Conservation (phyloP, 331 rosid genomes). For the Rhamnella rubrinervis region DNA sequence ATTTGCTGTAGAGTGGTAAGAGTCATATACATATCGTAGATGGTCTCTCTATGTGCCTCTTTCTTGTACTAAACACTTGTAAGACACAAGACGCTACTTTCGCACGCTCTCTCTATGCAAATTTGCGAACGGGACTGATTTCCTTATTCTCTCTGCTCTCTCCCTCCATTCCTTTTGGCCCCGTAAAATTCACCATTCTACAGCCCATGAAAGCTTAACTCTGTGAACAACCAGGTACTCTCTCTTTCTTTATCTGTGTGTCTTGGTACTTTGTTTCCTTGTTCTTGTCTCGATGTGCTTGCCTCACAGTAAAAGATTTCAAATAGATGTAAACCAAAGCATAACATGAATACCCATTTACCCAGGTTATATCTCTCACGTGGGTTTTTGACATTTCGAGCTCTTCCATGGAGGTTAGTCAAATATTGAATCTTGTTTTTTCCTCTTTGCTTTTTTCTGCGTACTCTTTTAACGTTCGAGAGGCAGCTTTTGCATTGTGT, state of each 20-base stretch:
- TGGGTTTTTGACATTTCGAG: slow-evolving; percentile 39
- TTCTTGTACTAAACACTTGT: slow-evolving; percentile 18
- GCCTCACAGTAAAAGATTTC: slow-evolving; percentile 24
- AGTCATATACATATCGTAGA: no score
- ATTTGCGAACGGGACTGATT: slow-evolving; percentile 10
- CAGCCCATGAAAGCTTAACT: slow-evolving; percentile 23
- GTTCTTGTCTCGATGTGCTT: slow-evolving; percentile 32
- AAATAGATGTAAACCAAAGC: slow-evolving; percentile 43
- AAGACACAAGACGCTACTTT: slow-evolving; percentile 15
- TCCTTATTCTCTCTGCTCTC: slow-evolving; percentile 17
- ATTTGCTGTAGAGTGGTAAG: no score
- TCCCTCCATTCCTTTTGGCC: slow-evolving; percentile 8
- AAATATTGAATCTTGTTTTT: slow-evolving; percentile 24
- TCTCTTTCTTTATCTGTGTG: slow-evolving; percentile 5
- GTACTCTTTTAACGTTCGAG: slow-evolving; percentile 23
- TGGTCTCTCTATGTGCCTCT: slow-evolving; percentile 3
- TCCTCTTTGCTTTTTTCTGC: slow-evolving; percentile 12
- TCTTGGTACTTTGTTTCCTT: slow-evolving; percentile 2
- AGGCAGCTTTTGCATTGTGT: slow-evolving; percentile 31
- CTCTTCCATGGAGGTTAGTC: slow-evolving; percentile 42
- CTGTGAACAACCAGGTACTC: slow-evolving; percentile 39
- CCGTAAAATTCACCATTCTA: slow-evolving; percentile 14
- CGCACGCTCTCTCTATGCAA: slow-evolving; percentile 15
- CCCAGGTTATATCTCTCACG: slow-evolving; percentile 49
- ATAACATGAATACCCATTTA: slow-evolving; percentile 48